Evolutionary conservation across 148 eudicot genomes (phyloP), one percentile per base, ranked within the genome.

Genomic region (Linanthus parryae): DNA sequence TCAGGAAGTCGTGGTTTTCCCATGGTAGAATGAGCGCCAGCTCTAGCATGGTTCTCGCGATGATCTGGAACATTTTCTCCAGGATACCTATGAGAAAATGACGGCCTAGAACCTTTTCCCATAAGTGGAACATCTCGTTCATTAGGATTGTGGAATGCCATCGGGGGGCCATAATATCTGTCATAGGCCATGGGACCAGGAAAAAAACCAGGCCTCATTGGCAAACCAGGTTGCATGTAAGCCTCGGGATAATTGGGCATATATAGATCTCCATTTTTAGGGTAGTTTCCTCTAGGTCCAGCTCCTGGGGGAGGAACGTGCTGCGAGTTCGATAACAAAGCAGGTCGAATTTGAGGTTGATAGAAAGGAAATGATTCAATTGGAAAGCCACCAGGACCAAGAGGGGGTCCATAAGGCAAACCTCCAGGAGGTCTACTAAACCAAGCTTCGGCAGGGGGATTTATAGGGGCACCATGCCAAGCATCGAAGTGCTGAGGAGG

Each of bases 401-500:
- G 59, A 13, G 90, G 91, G 30, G 73, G 58, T 41, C 77, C 82
- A 80, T 75, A 88, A 19, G 94, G 76, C 30, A 84, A 89, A 40
- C 73, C 85, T 14, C 71, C 81, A 12, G 83, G 95, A 54, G 88
- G 99, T 57, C 89, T 94, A 60, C 95, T 73, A 58, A 70, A 87
- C 98, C 96, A 92, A 59, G 65, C 86, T 24, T 76, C 85, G 52
- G 78, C 74, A 21, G 76, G 90, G 44, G 66, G 63, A 44, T 87
- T 87, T 50, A 75, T 67, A 17, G 94, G 91, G 64, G 86, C 80
- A 46, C 91, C 99, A 40, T 56, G 81, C 99, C 99, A 94, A 50
- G 75, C 57, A 61, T 94, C 99, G 63, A 79, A 82, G 55, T 68
- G 94, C 58, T 67, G 88, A 61, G 82, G 88, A 16, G 74, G 78